Evolutionary conservation across 208 protist genomes (phyloP).

Genomic region (Leishmania aethiopica): DNA sequence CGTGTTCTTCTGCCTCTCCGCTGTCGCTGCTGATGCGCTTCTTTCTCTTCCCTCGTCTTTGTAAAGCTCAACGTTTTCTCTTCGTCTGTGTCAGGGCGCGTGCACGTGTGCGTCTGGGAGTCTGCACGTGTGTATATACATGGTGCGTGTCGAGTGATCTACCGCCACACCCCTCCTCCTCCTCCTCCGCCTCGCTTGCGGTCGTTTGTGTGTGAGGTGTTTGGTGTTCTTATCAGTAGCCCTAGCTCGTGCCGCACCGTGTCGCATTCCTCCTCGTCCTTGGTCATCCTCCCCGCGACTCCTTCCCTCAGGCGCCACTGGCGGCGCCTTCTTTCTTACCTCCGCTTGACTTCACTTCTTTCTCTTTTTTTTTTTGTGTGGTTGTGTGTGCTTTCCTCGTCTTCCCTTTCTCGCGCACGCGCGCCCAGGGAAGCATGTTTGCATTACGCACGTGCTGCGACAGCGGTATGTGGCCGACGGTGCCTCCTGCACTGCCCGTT

Average conservation of each 20-base stretch:
- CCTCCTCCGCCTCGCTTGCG: too few relatives aligned
- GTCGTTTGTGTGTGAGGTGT: neutral
- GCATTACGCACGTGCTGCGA: neutral
- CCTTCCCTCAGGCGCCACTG: too few relatives aligned
- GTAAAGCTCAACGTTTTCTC: too few relatives aligned
- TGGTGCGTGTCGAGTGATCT: neutral
- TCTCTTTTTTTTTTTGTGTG: neutral
- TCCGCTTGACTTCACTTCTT: neutral
- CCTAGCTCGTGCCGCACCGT: too few relatives aligned
- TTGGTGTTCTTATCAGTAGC: neutral
- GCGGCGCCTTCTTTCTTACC: neutral
- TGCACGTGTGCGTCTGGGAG: neutral
- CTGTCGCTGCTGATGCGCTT: neutral
- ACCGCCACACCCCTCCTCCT: too few relatives aligned
- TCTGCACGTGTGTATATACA: neutral
- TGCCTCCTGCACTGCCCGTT: too few relatives aligned
- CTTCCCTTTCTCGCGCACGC: neutral
- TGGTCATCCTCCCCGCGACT: neutral
- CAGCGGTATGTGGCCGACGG: too few relatives aligned
- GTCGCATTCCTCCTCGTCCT: neutral
- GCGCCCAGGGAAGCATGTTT: neutral
- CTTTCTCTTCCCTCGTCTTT: neutral
- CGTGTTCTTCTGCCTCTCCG: neutral
- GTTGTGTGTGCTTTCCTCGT: neutral
- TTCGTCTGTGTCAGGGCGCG: neutral